Evolutionary conservation across 805 yeast genomes (phyloP), one percentile per base, ranked within the genome.

Genomic region (Torulaspora franciscae): DNA sequence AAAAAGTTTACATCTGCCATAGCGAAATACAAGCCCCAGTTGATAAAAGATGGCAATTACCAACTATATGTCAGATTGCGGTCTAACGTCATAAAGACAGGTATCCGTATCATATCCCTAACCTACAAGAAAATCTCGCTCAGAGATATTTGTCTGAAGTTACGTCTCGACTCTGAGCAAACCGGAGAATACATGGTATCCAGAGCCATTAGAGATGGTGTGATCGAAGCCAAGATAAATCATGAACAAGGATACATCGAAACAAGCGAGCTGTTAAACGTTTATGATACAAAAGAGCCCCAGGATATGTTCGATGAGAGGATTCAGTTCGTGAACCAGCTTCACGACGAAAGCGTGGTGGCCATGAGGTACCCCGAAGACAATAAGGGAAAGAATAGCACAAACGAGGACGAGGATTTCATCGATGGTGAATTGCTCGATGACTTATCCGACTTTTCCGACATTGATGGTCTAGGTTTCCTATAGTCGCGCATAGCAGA

Each of bases 81-180:
- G 65, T 96, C 95, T 62, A 93, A 91, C 65, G 99, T 93, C 50
- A 93, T 93, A 68, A 93, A 91, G 70, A 90, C 99, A 1, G 99
- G 99, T 61, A 88, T 93, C 49, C 79, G 98, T 66, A 85, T 87
- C 59, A 87, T 93, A 60, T 86, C 96, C 9, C 72, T 93, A 58
- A 82, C 96, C 6, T 93, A 93, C 71, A 85, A 93, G 48, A 82
- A 80, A 63, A 93, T 93, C 49, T 86, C 97, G 3, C 75, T 93
- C 58, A 85, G 84, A 66, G 99, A 93, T 62, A 89, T 93, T 46
- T 93, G 99, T 67, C 77, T 93, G 58, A 87, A 91, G 62, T 77
- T 93, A 62, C 89, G 85, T 56, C 76, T 93, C 50, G 99, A 91
- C 59, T 82, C 90, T 39, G 99, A 93, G 70, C 90, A 93, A 61